Conservation (phyloP, 257 asterid species). For the Hygrophila difformis region DNA sequence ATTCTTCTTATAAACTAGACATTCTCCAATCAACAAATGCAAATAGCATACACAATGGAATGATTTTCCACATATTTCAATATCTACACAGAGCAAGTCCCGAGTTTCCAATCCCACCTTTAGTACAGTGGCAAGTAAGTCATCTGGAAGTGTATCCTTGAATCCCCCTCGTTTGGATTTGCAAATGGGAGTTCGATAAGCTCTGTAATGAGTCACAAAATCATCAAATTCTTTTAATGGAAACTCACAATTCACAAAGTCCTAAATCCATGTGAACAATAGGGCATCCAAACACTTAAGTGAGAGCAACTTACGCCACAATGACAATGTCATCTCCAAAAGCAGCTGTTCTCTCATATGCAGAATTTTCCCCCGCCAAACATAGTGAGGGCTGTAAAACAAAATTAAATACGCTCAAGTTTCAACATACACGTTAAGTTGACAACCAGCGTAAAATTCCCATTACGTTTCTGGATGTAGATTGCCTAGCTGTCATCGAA, state of each 20-base stretch:
- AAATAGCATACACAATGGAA: not conserved
- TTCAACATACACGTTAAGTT: too few relatives aligned
- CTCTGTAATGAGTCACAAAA: constrained; percentile 27
- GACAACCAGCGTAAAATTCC: too few relatives aligned
- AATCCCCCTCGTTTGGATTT: constrained; percentile 81
- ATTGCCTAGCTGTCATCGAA: too few relatives aligned
- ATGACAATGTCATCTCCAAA: constrained; percentile 80
- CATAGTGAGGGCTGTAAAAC: constrained; percentile 47
- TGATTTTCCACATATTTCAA: too few relatives aligned
- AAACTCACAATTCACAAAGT: not conserved
- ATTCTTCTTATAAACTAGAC: not conserved
- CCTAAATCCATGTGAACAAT: not conserved
- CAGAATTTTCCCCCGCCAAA: constrained; percentile 40
- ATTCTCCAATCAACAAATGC: not conserved
- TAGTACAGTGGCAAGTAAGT: constrained; percentile 79
- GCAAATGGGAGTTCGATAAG: constrained; percentile 83
- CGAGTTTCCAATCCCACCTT: constrained; percentile 42
- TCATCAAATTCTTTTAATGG: not conserved
- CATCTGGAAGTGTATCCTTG: constrained; percentile 87
- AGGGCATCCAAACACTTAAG: not conserved
- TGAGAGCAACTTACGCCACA: constrained; percentile 63
- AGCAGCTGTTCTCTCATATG: constrained; percentile 35
- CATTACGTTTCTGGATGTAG: too few relatives aligned
- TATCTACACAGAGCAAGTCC: too few relatives aligned
- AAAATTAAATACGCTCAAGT: not conserved